Evolutionary conservation across 2,329 filamentous ascomycete genomes (phyloP), one percentile per base, ranked within the genome.

Genomic region (Fusarium pseudograminearum): DNA sequence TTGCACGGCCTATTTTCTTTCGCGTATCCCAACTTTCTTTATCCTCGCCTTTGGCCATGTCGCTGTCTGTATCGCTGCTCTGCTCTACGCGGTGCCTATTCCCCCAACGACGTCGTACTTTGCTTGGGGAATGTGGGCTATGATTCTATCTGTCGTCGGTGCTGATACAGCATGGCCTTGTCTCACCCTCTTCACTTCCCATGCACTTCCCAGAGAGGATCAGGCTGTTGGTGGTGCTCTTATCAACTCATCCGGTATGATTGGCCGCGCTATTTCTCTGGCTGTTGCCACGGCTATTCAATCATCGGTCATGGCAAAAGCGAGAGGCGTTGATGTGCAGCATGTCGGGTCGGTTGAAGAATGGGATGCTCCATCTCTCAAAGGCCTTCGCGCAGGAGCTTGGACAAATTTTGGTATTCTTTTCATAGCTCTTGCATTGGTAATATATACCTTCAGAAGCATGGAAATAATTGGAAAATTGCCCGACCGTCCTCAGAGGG

Each of bases 141-240:
- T 92, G 87, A 77, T 89, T 1, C 79, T 93, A 5, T 84, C 85
- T 9, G 89, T 91, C 11, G 81, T 90, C 36, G 90, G 90, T 33
- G 88, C 89, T 5, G 90, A 93, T 73, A 90, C 88, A 0, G 83
- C 89, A 0, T 91, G 88, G 82, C 90, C 90, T 0, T 86, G 86
- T 7, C 79, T 92, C 20, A 89, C 88, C 0, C 82, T 93, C 1
- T 91, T 91, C 74, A 90, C 87, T 0, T 90, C 89, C 0, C 87
- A 87, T 64, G 82, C 86, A 1, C 81, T 93, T 1, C 87, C 89
- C 0, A 80, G 82, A 1, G 86, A 88, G 51, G 89, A 93, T 65
- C 90, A 92, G 73, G 88, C 89, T 3, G 77, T 92, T 1, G 90
- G 90, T 1, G 90, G 90, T 1, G 90, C 89, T 0, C 83, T 92